Evolutionary conservation across 2,329 filamentous ascomycete genomes (phyloP).

Genomic region (Fusarium euwallaceae): DNA sequence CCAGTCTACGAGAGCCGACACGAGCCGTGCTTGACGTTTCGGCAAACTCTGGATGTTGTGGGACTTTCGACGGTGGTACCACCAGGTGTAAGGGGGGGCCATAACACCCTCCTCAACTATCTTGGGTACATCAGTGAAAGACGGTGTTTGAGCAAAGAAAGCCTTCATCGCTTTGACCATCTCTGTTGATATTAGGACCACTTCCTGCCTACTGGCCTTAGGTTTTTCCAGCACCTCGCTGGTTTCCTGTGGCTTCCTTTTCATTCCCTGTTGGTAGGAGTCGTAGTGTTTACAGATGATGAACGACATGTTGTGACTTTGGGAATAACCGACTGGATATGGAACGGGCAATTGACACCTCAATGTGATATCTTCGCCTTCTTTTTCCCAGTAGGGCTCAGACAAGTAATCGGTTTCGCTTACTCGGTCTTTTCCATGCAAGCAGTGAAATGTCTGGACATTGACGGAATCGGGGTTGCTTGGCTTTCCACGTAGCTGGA

Average conservation of each 20-base stretch:
- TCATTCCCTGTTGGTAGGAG: neutral
- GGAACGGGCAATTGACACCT: neutral
- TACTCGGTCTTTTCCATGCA: neutral
- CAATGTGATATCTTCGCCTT: neutral
- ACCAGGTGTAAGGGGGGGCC: constrained; percentile 7
- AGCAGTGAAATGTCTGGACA: neutral
- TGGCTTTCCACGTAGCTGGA: neutral
- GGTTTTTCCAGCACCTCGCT: neutral
- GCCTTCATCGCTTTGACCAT: constrained; percentile 13
- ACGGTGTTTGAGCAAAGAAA: neutral
- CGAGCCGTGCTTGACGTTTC: neutral
- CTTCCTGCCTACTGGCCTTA: neutral
- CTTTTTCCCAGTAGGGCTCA: constrained; percentile 2
- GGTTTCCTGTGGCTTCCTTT: neutral
- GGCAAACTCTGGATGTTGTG: neutral
- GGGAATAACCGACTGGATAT: constrained; percentile 3
- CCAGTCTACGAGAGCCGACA: neutral
- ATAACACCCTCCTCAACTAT: neutral
- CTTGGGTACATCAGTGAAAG: neutral
- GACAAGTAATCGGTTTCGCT: neutral
- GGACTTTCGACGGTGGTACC: constrained; percentile 17
- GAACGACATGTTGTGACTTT: neutral
- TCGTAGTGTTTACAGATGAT: constrained; percentile 1
- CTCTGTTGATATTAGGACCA: constrained; percentile 1
- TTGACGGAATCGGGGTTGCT: neutral